phyloP scores from a whole-genome alignment of 129 eudicot species.

The Pittosporum tobira region DNA sequence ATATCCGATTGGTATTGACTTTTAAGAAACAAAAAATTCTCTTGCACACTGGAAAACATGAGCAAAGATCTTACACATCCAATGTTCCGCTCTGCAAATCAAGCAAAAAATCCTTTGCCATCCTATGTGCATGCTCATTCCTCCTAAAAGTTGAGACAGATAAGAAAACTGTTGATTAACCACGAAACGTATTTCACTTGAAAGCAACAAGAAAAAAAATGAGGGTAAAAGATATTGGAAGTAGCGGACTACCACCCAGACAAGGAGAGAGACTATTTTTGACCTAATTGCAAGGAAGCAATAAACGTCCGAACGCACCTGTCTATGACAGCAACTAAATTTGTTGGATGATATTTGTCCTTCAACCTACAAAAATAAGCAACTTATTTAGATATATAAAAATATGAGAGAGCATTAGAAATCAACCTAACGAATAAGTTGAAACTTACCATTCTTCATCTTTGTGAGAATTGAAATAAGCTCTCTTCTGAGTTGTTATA shows the following conservation, averaged over 20 bases:
- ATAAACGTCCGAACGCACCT: conserved; percentile 37
- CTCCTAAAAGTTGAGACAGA: conserved; percentile 40
- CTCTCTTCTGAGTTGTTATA: conserved; percentile 81
- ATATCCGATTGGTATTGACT: conserved; percentile 10
- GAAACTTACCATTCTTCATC: conserved; percentile 79
- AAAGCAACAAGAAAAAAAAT: not conserved
- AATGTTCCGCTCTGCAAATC: conserved; percentile 76
- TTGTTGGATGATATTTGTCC: conserved; percentile 95
- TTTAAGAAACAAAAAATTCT: not conserved
- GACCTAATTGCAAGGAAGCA: not conserved
- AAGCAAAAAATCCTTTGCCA: conserved; percentile 78
- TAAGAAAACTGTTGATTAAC: not conserved
- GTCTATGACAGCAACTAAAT: conserved; percentile 74
- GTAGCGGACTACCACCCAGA: not conserved
- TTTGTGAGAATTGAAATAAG: conserved; percentile 91
- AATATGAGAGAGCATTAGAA: conserved; percentile 5
- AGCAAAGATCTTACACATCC: conserved; percentile 53
- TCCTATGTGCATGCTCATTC: conserved; percentile 70
- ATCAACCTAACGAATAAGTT: not conserved
- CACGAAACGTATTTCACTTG: not conserved
- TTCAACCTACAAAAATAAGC: conserved; percentile 60
- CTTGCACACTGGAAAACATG: no score
- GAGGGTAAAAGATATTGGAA: not conserved
- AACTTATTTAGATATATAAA: conserved; percentile 3
- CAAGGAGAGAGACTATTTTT: not conserved